These are phyloP conservation scores for Tephrocybe sp. DNA, from an alignment of 768 basidiomycete genomes.

Conservation along the genomic window DNA sequence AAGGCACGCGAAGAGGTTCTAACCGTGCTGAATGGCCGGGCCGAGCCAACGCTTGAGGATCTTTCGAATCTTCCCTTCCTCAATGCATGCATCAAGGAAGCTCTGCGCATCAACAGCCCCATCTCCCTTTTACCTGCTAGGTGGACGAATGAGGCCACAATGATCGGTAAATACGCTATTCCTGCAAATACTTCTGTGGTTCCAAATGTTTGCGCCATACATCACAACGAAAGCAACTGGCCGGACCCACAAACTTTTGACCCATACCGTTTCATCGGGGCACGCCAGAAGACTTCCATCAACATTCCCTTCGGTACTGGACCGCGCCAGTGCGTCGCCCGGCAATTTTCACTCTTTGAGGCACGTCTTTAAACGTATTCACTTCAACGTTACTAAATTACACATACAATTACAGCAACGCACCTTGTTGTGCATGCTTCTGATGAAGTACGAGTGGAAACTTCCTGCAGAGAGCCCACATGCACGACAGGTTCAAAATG, in stretches of 20 bases:
- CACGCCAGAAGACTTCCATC: constrained; percentile 8
- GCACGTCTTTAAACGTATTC: constrained; percentile 1
- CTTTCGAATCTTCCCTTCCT: constrained; percentile 28
- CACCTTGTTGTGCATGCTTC: constrained; percentile 31
- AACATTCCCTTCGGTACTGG: constrained; percentile 32
- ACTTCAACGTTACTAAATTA: background rate
- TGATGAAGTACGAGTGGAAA: constrained; percentile 31
- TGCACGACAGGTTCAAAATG: constrained; percentile 26
- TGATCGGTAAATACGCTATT: constrained; percentile 29
- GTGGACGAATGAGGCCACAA: constrained; percentile 18
- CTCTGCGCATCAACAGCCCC: constrained; percentile 33
- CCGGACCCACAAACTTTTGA: constrained; percentile 26
- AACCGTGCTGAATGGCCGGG: constrained; percentile 21
- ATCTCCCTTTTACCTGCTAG: constrained; percentile 27
- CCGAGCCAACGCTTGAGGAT: constrained; percentile 29
- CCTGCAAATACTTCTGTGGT: constrained; percentile 29
- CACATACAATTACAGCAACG: constrained; percentile 24
- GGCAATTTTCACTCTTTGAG: constrained; percentile 27
- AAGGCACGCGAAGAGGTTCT: constrained; percentile 36
- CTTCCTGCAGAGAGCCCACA: constrained; percentile 28
- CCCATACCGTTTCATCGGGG: constrained; percentile 28
- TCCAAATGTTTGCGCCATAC: constrained; percentile 30
- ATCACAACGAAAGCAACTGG: constrained; percentile 27
- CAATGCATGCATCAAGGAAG: constrained; percentile 37
- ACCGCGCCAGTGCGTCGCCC: constrained; percentile 32